A percentile compares a stretch with the other conserved stretches of the same genome.
Evolutionary conservation across 495 filamentous ascomycete genomes (phyloP).

Genomic region (Podospora fimiseda): DNA sequence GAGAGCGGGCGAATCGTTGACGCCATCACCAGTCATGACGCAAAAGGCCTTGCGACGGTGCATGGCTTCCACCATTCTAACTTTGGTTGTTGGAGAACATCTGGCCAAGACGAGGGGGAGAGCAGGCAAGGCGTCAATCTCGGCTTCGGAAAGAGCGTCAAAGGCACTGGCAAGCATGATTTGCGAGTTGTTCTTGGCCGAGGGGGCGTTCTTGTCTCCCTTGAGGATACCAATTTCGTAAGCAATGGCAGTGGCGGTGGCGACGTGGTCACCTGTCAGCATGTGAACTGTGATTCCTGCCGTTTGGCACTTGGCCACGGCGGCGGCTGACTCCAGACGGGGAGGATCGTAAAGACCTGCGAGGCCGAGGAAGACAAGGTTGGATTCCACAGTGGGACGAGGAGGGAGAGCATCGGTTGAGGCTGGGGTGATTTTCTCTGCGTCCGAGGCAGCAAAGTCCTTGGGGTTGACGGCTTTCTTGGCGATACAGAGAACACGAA

Average conservation of each 20-base stretch:
- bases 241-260: conserved; percentile 69
- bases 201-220: conserved; percentile 40
- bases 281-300: conserved; percentile 75
- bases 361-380: conserved; percentile 56
- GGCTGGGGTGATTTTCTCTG: conserved; percentile 4
- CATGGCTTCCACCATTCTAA: conserved; percentile 61
- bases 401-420: conserved; percentile 12
- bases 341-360: conserved; percentile 68
- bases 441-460: conserved; percentile 3
- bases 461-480: conserved; percentile 30
- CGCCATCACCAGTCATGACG: conserved; percentile 71
- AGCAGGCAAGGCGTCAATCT: conserved; percentile 51
- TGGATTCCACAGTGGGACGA: conserved; percentile 44
- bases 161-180: conserved; percentile 59
- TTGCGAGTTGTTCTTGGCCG: conserved; percentile 38
- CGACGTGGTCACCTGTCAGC: conserved; percentile 74
- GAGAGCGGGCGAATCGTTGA: conserved; percentile 79
- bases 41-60: conserved; percentile 56
- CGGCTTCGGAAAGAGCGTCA: conserved; percentile 49
- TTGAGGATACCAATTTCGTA: conserved; percentile 67
- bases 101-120: conserved; percentile 59
- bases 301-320: conserved; percentile 56
- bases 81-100: conserved; percentile 60
- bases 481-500: conserved; percentile 72
- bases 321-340: conserved; percentile 57